Conservation (phyloP, 495 filamentous ascomycete species). For the Delitschia confertaspora region DNA sequence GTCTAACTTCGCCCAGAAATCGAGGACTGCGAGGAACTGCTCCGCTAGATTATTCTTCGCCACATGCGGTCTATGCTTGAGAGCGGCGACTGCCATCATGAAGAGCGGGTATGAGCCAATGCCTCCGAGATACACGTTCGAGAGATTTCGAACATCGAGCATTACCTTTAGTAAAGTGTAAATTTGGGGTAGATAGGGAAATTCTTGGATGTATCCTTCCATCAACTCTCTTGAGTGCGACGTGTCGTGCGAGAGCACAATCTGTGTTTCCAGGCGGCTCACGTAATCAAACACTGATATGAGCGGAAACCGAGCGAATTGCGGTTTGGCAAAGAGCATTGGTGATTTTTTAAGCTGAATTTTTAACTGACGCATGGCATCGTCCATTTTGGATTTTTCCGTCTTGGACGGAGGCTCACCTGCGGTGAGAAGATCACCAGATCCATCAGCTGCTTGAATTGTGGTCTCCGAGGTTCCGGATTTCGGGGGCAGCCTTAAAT, state of each 20-base stretch:
- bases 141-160: slow-evolving; percentile 43
- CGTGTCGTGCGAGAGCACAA: slow-evolving; percentile 36
- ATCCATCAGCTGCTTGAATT: too few relatives aligned
- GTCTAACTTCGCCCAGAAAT: slow-evolving; percentile 42
- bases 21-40: slow-evolving; percentile 33
- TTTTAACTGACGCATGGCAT: too few relatives aligned
- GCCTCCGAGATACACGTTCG: slow-evolving; percentile 38
- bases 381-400: too few relatives aligned
- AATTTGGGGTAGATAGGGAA: slow-evolving; percentile 42
- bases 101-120: slow-evolving; percentile 45
- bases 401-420: too few relatives aligned
- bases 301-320: slow-evolving; percentile 28
- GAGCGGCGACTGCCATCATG: slow-evolving; percentile 48
- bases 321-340: too few relatives aligned
- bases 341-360: too few relatives aligned
- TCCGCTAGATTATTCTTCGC: slow-evolving; percentile 19
- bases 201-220: slow-evolving; percentile 40
- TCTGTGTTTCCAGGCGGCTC: slow-evolving; percentile 43
- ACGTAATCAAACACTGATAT: slow-evolving; percentile 34
- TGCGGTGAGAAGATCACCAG: too few relatives aligned
- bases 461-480: too few relatives aligned
- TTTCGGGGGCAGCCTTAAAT: slow-evolving; percentile 35
- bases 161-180: slow-evolving; percentile 42
- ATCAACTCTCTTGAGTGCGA: slow-evolving; percentile 36
- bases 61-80: slow-evolving; percentile 33